phyloP scores from a whole-genome alignment of 805 yeast genomes.

The Candida broadrunensis region DNA sequence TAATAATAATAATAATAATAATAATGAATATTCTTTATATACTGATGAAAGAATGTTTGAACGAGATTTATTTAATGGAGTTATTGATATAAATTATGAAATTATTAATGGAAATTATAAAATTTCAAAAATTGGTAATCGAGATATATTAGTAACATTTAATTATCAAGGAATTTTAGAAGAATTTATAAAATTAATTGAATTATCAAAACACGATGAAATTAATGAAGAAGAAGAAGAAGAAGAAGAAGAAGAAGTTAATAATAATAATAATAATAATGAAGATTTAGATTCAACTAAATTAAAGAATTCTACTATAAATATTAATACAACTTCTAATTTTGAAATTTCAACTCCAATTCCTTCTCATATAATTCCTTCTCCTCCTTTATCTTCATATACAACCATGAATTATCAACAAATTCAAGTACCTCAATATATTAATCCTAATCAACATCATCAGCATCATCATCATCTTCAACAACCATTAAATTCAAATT shows the following conservation, averaged over 20 bases:
- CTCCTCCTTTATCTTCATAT: not conserved
- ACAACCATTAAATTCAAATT: too few relatives aligned
- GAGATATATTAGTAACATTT: conserved; percentile 14
- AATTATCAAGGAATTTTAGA: conserved; percentile 9
- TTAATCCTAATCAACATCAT: not conserved
- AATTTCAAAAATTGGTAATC: not conserved
- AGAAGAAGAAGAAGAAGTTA: not conserved
- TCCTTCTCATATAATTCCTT: not conserved
- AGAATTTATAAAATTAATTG: conserved; percentile 7
- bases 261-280: too few relatives aligned
- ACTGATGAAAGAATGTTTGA: conserved; percentile 49
- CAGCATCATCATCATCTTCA: not conserved
- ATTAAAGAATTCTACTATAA: not conserved
- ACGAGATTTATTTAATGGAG: conserved; percentile 50
- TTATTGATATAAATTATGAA: conserved; percentile 31
- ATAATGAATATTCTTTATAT: conserved; percentile 39
- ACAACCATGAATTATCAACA: not conserved
- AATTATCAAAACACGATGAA: not conserved
- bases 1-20: conserved; percentile 16
- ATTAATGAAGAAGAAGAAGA: not conserved
- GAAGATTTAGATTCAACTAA: too few relatives aligned
- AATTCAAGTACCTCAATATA: too few relatives aligned
- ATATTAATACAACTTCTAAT: not conserved
- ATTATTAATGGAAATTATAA: conserved; percentile 1
- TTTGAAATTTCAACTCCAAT: not conserved